Evolutionary conservation across 2,329 filamentous ascomycete genomes (phyloP), one percentile per base, ranked within the genome.

Genomic region (Akanthomyces dipterigenus): DNA sequence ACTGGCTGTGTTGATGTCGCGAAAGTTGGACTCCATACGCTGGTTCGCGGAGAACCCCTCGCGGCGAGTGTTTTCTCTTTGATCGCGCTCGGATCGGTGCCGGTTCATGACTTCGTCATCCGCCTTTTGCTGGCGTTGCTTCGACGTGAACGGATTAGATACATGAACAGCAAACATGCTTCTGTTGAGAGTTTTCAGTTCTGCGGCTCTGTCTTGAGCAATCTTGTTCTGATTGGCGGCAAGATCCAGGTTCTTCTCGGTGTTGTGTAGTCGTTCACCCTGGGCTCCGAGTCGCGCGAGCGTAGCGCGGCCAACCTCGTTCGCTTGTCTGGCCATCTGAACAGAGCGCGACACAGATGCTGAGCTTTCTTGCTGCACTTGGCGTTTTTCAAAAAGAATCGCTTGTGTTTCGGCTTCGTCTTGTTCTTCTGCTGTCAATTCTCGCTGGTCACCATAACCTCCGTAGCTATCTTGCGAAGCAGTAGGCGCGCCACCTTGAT

Each of bases 81-180:
- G 80, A 9, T 86, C 85, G 26, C 86, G 80, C 64, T 92, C 87
- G 62, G 80, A 71, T 38, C 87, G 82, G 68, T 90, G 84, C 62
- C 87, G 87, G 50, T 88, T 85, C 69, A 96, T 78, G 49, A 90
- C 82, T 60, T 84, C 80, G 55, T 88, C 80, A 65, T 95, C 90
- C 45, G 85, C 82, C 62, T 84, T 85, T 60, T 81, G 79, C 31
- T 82, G 82, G 49, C 88, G 83, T 66, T 82, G 83, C 64, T 83
- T 85, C 16, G 85, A 85, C 0, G 90, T 95, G 71, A 96, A 91
- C 0, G 88, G 88, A 68, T 91, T 91, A 58, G 80, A 80, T 28
- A 93, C 87, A 69, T 92, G 88, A 24, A 93, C 84, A 5, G 90
- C 89, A 70, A 96, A 96, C 91, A 97, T 96, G 77, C 88, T 92